A percentile compares a stretch with the other conserved stretches of the same genome.
These are phyloP conservation scores for Trichoderma lentiforme DNA, from an alignment of 2,329 filamentous ascomycete genomes.

Conservation along the genomic window DNA sequence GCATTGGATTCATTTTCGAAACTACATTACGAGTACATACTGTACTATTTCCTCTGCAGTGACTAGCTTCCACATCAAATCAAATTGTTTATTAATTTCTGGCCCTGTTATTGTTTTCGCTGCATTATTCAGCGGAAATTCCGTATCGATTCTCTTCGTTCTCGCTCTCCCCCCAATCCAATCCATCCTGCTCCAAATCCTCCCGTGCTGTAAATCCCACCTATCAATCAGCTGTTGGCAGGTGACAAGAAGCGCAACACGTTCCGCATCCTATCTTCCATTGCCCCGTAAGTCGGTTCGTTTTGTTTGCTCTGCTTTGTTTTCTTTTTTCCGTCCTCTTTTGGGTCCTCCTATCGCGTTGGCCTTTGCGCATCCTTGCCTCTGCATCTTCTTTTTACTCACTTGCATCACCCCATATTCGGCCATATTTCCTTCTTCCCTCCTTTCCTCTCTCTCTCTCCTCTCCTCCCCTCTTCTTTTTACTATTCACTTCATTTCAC, in stretches of 20 bases:
- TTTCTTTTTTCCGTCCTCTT: not conserved
- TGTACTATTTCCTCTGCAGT: too few relatives aligned
- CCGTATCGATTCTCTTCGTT: too few relatives aligned
- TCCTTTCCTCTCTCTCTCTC: not conserved
- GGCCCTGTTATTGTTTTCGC: too few relatives aligned
- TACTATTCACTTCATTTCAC: not conserved
- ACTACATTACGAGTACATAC: too few relatives aligned
- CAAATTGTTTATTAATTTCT: not conserved
- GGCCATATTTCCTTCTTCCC: too few relatives aligned
- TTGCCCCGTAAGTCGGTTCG: not conserved
- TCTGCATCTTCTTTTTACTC: not conserved
- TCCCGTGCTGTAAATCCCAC: not conserved
- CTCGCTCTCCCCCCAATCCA: too few relatives aligned
- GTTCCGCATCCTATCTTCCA: not conserved
- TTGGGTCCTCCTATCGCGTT: not conserved
- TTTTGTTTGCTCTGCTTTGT: not conserved
- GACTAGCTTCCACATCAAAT: too few relatives aligned
- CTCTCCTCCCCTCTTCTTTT: not conserved
- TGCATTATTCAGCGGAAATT: too few relatives aligned
- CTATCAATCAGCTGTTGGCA: not conserved
- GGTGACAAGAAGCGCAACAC: not conserved
- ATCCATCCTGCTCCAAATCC: too few relatives aligned
- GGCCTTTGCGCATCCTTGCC: not conserved
- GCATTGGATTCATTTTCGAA: too few relatives aligned
- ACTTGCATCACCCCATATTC: too few relatives aligned